These are phyloP conservation scores for Prunus kanzakura DNA, from an alignment of 306 rosid genomes.

Conservation along the genomic window DNA sequence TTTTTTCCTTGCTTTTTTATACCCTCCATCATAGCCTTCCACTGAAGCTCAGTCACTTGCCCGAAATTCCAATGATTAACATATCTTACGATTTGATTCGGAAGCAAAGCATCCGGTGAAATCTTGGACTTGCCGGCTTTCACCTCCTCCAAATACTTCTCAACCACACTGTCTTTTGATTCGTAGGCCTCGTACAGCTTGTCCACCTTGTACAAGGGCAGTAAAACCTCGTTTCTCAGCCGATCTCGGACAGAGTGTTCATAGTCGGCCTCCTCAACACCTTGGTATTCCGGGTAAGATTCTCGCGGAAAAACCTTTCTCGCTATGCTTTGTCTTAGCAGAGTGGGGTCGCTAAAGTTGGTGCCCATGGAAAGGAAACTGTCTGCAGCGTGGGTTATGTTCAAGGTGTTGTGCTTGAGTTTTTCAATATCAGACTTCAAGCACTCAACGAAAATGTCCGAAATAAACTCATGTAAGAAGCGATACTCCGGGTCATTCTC, in stretches of 20 bases:
- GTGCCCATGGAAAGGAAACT: neutral
- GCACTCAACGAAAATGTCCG: neutral
- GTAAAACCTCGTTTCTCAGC: neutral
- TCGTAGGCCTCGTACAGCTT: neutral
- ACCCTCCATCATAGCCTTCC: too few species aligned
- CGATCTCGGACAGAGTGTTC: neutral
- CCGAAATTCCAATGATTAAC: neutral
- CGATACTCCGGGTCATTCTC: neutral
- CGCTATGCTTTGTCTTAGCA: neutral
- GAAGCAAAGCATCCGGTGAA: neutral
- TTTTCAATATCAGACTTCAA: neutral
- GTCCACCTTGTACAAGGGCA: neutral
- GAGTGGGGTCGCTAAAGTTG: neutral
- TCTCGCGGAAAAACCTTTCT: neutral
- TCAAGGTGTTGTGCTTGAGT: neutral
- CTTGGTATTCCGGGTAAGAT: neutral
- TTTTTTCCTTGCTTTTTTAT: neutral
- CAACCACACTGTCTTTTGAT: too few species aligned
- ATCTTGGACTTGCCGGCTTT: neutral
- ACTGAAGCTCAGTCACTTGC: too few species aligned
- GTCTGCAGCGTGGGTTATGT: neutral
- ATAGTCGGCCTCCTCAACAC: neutral
- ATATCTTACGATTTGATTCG: neutral
- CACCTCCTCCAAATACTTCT: slow-evolving; percentile 48
- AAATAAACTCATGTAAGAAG: too few species aligned